Conservation (phyloP, 2,329 filamentous ascomycete species). For the Tolypocladium paradoxum region DNA sequence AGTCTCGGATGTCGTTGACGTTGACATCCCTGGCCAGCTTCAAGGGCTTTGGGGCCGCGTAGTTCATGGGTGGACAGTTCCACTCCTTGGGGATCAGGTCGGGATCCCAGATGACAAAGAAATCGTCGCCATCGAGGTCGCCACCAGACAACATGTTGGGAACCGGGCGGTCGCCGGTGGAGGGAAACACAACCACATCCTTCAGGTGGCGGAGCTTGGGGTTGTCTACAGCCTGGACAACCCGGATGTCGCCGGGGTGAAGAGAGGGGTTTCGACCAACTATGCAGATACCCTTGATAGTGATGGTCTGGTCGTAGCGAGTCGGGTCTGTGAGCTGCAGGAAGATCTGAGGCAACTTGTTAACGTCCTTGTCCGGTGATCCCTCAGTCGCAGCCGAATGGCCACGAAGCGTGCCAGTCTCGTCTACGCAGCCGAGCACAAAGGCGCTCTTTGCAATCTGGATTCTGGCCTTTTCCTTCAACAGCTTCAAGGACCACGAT, state of each 20-base stretch:
- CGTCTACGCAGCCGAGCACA: slow-evolving; percentile 79
- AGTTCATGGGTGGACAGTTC: slow-evolving; percentile 72
- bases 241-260: slow-evolving; percentile 82
- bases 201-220: slow-evolving; percentile 63
- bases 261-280: slow-evolving; percentile 88
- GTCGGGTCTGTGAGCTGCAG: slow-evolving; percentile 60
- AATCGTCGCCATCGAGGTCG: slow-evolving; percentile 93
- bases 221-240: slow-evolving; percentile 74
- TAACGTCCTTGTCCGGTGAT: slow-evolving; percentile 28
- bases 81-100: slow-evolving; percentile 58
- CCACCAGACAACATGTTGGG: slow-evolving; percentile 94
- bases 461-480: slow-evolving; percentile 90
- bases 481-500: slow-evolving; percentile 75
- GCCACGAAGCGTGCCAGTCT: slow-evolving; percentile 65
- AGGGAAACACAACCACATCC: slow-evolving; percentile 81
- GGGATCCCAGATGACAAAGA: slow-evolving; percentile 83
- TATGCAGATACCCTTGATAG: slow-evolving; percentile 69
- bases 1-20: slow-evolving; percentile 63
- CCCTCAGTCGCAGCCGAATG: slow-evolving; percentile 43
- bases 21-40: slow-evolving; percentile 52
- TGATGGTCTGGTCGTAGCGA: slow-evolving; percentile 41
- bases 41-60: slow-evolving; percentile 45
- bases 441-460: slow-evolving; percentile 75
- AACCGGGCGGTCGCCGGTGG: slow-evolving; percentile 71
- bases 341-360: slow-evolving; percentile 73